phyloP scores from a whole-genome alignment of 2,329 filamentous ascomycete genomes.

The Phaeomoniella chlamydospora region DNA sequence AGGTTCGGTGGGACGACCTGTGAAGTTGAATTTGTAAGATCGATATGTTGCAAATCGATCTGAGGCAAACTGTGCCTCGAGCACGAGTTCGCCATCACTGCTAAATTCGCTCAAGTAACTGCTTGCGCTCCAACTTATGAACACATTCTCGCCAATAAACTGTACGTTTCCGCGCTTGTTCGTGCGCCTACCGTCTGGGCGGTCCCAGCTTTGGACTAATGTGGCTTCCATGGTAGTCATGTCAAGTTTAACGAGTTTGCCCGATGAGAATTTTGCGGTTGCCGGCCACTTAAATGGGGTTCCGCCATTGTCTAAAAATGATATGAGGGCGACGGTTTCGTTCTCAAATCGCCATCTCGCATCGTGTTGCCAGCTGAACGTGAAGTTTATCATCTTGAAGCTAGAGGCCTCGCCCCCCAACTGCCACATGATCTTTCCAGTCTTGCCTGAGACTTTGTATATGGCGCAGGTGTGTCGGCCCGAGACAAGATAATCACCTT shows the following conservation, averaged over 20 bases:
- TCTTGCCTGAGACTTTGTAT: conserved; percentile 29
- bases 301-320: conserved; percentile 19
- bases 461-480: conserved; percentile 34
- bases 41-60: conserved; percentile 22
- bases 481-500: conserved; percentile 40
- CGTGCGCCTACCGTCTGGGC: conserved; percentile 13
- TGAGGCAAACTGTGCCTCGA: conserved; percentile 18
- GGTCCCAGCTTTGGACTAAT: conserved; percentile 13
- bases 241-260: conserved; percentile 16
- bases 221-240: conserved; percentile 14
- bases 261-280: conserved; percentile 15
- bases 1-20: conserved; percentile 15
- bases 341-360: conserved; percentile 24
- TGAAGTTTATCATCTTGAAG: conserved; percentile 24
- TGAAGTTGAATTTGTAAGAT: conserved; percentile 21
- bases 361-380: conserved; percentile 39
- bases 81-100: no score
- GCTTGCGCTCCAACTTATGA: conserved; percentile 28
- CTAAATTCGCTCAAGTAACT: conserved; percentile 23
- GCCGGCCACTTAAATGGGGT: conserved; percentile 14
- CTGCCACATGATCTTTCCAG: conserved; percentile 37
- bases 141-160: conserved; percentile 18
- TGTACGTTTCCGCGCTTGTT: conserved; percentile 21
- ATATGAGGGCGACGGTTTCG: conserved; percentile 16
- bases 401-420: conserved; percentile 35